Base-by-base conservation (phyloP, 1,139 yeast species). In the Kazachstania sp. region DNA sequence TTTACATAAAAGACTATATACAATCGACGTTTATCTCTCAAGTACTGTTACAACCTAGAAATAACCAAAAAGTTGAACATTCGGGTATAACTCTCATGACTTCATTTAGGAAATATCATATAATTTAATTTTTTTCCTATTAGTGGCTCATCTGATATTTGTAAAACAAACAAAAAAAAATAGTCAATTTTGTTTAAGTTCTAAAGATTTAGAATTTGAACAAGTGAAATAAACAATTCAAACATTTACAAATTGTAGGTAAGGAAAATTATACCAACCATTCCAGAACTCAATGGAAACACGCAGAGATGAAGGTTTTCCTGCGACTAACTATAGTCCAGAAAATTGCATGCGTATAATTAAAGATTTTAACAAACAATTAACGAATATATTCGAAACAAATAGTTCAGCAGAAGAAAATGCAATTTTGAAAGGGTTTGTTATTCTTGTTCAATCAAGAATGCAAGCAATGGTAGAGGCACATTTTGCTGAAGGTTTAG, bases 371-470 rank as follows among this genome's bases (percentile, higher is more conserved):
- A 56, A 55, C 39, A 47, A 45, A 36, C 58, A 59, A 47, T 45
- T 60, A 39, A 52, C 52, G 36, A 53, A 50, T 15, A 59, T 60
- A 19, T 51, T 60, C 4, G 49, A 54, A 40, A 49, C 60, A 1
- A 56, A 57, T 41, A 54, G 54, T 36, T 48, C 58, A 19, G 51
- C 47, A 23, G 54, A 59, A 31, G 65, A 63, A 46, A 55, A 54
- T 44, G 57, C 65, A n/a, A 47, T 62, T 29, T 45, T 63, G 40
- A 53, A 50, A 44, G 66, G 67, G 23, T 59, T 55, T 48, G 40
- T 63, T 31, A 56, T 58, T 8, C 56, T 63, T 46, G 58, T 54
- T n/a, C 61, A 58, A 37, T 63, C 67, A 6, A 60, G 57, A 47
- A 32, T 48, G 30, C 41, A 32, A 11, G 44, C 26, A 19, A 16